Evolutionary conservation across 306 rosid species (phyloP), one percentile per base, ranked within the genome.

Genomic region (Prunus davidiana): DNA sequence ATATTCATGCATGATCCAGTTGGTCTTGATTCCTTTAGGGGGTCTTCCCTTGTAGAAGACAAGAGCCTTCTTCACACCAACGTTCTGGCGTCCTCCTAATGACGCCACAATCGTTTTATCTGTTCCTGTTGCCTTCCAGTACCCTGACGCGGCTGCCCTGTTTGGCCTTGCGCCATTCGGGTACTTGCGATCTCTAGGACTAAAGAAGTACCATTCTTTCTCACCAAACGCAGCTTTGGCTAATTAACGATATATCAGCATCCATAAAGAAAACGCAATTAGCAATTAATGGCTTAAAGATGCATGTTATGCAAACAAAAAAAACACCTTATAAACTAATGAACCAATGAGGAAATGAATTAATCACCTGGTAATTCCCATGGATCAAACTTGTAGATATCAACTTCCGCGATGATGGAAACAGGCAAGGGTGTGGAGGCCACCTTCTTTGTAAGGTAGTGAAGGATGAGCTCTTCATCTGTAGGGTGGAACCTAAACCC

Each of bases 161-260:
- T 86, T 91, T 62, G 92, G 89, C 78, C 91, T 86, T 1, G 87
- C 85, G 0, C 97, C 92, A 64, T 89, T 91, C 16, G 89, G 91
- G 62, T 86, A 87, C 78, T 91, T 91, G 0, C 90, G 63, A 45
- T 87, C 90, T 34, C 88, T 84, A 1, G 89, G 89, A 49, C 92
- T 89, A 74, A 91, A 91, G 34, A 89, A 91, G 67, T 91, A 91
- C 88, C 93, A 87, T 66, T 91, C 97, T 76, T 89, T 86, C 76
- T 87, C 93, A 52, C 93, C 93, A 77, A 60, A 25, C n/a, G 34
- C 65, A 24, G 65, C 65, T 60, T 60, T 60, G 34, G 65, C 65
- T 60, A 60, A 25, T 60, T 60, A 25, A 60, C 25, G 25, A 6
- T 20, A 25, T 13, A 60, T 25, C 38, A 60, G 38, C 34, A 25